A percentile compares a stretch with the other conserved stretches of the same genome.
Evolutionary conservation across 2,329 filamentous ascomycete genomes (phyloP).

Genomic region (Xylaria sp.): DNA sequence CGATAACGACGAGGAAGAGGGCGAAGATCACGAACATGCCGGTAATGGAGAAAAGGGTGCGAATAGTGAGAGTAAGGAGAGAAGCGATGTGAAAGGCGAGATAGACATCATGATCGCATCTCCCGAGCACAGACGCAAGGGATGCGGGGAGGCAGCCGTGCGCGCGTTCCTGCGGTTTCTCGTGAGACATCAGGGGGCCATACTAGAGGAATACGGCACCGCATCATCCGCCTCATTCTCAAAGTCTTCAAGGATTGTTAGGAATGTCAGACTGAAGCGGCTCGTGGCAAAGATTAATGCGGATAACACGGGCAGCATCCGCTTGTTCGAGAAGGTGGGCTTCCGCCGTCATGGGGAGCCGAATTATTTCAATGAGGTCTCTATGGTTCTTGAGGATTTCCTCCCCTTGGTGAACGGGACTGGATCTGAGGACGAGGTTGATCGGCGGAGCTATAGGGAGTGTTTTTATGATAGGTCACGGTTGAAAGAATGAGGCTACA

Average conservation of each 20-base stretch:
- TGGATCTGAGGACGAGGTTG: not conserved
- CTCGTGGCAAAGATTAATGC: constrained; percentile 70
- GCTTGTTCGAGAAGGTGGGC: constrained; percentile 63
- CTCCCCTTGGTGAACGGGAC: constrained; percentile 5
- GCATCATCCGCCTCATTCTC: not conserved
- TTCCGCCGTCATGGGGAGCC: constrained; percentile 63
- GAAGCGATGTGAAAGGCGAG: constrained; percentile 47
- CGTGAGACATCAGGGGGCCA: constrained; percentile 58
- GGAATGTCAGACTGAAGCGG: constrained; percentile 53
- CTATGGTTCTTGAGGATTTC: constrained; percentile 57
- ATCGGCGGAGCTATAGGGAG: constrained; percentile 25
- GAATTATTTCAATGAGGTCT: constrained; percentile 71
- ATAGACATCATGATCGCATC: constrained; percentile 51
- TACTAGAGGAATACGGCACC: constrained; percentile 67
- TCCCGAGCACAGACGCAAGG: constrained; percentile 40
- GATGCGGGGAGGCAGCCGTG: constrained; percentile 60
- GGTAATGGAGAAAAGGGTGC: constrained; percentile 42
- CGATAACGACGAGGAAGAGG: constrained; percentile 59
- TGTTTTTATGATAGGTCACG: constrained; percentile 38
- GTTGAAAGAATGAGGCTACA: constrained; percentile 18
- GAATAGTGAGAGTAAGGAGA: constrained; percentile 35
- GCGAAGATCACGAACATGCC: constrained; percentile 35
- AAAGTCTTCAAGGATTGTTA: no score
- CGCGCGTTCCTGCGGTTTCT: constrained; percentile 78
- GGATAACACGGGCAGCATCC: constrained; percentile 62